phyloP scores from a whole-genome alignment of 371 early-diverging fungal species.

The Rhizopus delemar region DNA sequence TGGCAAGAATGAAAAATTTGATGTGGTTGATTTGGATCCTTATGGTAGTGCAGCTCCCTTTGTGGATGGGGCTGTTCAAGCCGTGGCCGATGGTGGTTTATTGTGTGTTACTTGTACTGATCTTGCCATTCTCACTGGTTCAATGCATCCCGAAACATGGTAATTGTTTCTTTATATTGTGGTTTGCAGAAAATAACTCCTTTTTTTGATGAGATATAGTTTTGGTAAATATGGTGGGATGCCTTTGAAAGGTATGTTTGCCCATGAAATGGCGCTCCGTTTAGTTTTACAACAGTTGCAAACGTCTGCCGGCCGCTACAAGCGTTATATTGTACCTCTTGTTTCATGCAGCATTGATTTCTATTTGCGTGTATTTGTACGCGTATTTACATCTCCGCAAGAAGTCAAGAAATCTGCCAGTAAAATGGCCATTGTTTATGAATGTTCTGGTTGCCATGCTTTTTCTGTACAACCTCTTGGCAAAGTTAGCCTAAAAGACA shows the following conservation, averaged over 20 bases:
- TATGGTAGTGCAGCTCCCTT: constrained; percentile 98
- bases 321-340: constrained; percentile 90
- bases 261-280: constrained; percentile 87
- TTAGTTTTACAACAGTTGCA: constrained; percentile 87
- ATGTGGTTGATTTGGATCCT: constrained; percentile 97
- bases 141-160: constrained; percentile 90
- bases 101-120: constrained; percentile 99
- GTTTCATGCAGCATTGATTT: constrained; percentile 98
- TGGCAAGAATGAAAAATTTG: constrained; percentile 61
- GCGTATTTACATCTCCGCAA: constrained; percentile 81
- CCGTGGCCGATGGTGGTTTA: constrained; percentile 92
- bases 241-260: constrained; percentile 80
- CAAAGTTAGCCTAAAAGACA: constrained; percentile 47
- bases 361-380: constrained; percentile 98
- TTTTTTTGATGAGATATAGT: constrained; percentile 26
- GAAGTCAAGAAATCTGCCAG: constrained; percentile 77
- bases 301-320: constrained; percentile 87
- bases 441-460: constrained; percentile 83
- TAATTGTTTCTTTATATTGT: constrained; percentile 18
- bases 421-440: constrained; percentile 79
- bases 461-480: constrained; percentile 75
- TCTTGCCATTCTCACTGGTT: constrained; percentile 94
- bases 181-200: too few relatives aligned
- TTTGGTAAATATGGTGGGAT: constrained; percentile 96
- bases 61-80: constrained; percentile 94